Evolutionary conservation across 2,329 filamentous ascomycete genomes (phyloP), one percentile per base, ranked within the genome.

Genomic region (Geosmithia flava): DNA sequence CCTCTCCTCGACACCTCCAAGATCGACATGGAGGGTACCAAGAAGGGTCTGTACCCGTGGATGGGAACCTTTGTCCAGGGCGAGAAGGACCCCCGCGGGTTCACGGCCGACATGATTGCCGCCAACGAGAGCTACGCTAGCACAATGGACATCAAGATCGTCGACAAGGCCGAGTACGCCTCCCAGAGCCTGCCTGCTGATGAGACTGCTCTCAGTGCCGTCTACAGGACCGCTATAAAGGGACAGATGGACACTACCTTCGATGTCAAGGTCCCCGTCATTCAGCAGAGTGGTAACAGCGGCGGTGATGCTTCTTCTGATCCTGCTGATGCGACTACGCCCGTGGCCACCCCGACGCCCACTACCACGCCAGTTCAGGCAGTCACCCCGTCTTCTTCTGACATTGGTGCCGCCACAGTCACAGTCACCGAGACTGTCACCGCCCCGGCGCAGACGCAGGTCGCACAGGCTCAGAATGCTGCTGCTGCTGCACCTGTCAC

Each of bases 1-100:
- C 83, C 84, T 2, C 82, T 78, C 15, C 70, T 80, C 59, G 65
- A 68, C 56, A 56, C 58, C 40, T 63, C 61, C 52, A 64, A 59
- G 53, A 66, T 62, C 51, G 64, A 75, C 53, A 55, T 65, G 37
- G 60, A 64, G 16, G 59, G 57, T 19, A 68, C 65, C 44, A 59
- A 59, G 51, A 53, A 65, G 52, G 67, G 71, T 27, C 61, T 64
- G 49, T 73, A 65, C 49, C 64, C 68, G 13, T 68, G 65, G 65
- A 64, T 63, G 2, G 65, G 65, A 17, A 66, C 63, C 16, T 67
- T 67, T 27, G 63, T 66, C 62, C 60, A 65, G 27, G 63, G 64
- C 44, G 54, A 66, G 40, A 58, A 60, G 53, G 59, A 66, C 17
- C 60, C 63, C 44, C 55, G 64, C 49, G 64, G 63, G 53, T 67